phyloP scores from a whole-genome alignment of 495 filamentous ascomycete species.

The Aspergillus incahuasiensis region DNA sequence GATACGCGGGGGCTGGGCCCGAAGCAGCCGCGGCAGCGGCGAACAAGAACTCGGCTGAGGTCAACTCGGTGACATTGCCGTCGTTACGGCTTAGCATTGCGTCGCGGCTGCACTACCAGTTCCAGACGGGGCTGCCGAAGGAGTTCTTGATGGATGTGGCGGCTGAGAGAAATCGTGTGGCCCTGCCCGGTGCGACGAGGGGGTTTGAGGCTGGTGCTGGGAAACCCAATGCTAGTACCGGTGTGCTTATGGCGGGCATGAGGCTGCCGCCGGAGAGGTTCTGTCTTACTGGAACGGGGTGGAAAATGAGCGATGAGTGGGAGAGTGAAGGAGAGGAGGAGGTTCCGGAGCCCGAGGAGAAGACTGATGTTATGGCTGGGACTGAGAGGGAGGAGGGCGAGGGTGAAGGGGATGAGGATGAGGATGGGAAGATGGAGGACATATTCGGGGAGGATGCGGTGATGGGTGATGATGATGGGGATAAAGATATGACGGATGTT shows the following conservation, averaged over 20 bases:
- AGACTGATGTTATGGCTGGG: constrained; percentile 16
- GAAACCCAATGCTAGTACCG: not conserved
- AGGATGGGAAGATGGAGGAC: constrained; percentile 60
- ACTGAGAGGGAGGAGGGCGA: constrained; percentile 31
- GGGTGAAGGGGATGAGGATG: constrained; percentile 42
- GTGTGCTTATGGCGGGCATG: constrained; percentile 57
- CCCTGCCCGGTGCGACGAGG: constrained; percentile 67
- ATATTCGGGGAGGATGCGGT: constrained; percentile 48
- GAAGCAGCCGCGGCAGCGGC: constrained; percentile 21
- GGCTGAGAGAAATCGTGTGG: constrained; percentile 73
- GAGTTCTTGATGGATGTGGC: constrained; percentile 85
- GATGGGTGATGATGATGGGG: constrained; percentile 41
- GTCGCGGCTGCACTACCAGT: constrained; percentile 60
- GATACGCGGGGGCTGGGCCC: constrained; percentile 41
- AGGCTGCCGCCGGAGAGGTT: constrained; percentile 87
- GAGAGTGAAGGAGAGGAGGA: constrained; percentile 56
- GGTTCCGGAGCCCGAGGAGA: constrained; percentile 33
- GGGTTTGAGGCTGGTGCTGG: constrained; percentile 47
- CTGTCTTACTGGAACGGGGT: constrained; percentile 77
- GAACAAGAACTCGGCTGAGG: constrained; percentile 19
- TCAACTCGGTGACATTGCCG: constrained; percentile 48
- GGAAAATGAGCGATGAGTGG: constrained; percentile 81
- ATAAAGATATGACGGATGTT: constrained; percentile 49
- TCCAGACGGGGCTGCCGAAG: constrained; percentile 64
- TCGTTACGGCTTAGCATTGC: constrained; percentile 62